Evolutionary conservation across 1,284 basidiomycete species (phyloP).

Genomic region (Fomitiporia mediterranea): DNA sequence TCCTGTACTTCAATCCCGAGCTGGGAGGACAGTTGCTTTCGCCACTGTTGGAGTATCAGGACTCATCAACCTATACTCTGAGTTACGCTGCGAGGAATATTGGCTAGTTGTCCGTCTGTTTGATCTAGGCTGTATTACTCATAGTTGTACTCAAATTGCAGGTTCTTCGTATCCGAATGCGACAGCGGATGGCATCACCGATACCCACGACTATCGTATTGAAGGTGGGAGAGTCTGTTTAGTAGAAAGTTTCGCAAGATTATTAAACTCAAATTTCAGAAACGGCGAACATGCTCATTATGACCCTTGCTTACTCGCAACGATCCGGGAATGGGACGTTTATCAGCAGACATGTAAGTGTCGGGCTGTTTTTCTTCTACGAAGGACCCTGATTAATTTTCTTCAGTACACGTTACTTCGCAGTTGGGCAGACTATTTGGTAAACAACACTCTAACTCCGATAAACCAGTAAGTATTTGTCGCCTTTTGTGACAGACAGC

Average conservation of each 20-base stretch:
- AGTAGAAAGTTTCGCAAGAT: constrained; percentile 3
- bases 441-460: constrained; percentile 33
- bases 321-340: constrained; percentile 27
- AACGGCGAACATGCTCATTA: constrained; percentile 39
- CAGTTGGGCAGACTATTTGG: constrained; percentile 37
- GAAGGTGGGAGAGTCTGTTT: constrained; percentile 31
- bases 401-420: constrained; percentile 39
- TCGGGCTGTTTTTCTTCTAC: neutral
- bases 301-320: constrained; percentile 35
- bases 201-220: constrained; percentile 24
- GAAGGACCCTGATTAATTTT: constrained; percentile 34
- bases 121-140: neutral
- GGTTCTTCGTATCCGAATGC: constrained; percentile 27
- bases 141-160: neutral
- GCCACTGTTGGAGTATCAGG: constrained; percentile 42
- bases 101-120: constrained; percentile 27
- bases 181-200: constrained; percentile 23
- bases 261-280: constrained; percentile 25
- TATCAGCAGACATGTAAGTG: constrained; percentile 11
- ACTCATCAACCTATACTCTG: constrained; percentile 26
- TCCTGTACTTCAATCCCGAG: constrained; percentile 42
- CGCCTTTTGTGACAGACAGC: neutral
- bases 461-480: constrained; percentile 30
- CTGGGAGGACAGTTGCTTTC: constrained; percentile 37
- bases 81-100: constrained; percentile 39